These are phyloP conservation scores for Sclerotinia spermophila DNA, from an alignment of 2,329 filamentous ascomycete species.

Conservation along the genomic window DNA sequence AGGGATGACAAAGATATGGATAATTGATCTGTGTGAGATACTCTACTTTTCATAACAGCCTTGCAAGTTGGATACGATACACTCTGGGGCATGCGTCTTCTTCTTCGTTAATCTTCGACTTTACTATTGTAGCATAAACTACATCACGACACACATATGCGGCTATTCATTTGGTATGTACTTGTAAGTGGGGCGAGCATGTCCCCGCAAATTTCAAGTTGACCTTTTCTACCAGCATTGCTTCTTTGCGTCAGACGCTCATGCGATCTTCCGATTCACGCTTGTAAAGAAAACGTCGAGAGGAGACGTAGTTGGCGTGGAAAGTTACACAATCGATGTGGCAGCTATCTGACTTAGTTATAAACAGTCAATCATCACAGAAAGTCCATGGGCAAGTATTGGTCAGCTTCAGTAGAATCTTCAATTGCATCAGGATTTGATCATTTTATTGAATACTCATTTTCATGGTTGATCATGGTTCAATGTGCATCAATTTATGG, in stretches of 20 bases:
- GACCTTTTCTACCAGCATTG: not conserved
- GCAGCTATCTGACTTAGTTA: no score
- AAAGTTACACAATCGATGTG: not conserved
- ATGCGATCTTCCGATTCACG: not conserved
- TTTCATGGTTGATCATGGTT: not conserved
- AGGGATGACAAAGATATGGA: slow-evolving; percentile 32
- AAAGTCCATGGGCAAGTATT: not conserved
- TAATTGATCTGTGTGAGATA: slow-evolving; percentile 11
- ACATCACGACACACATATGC: not conserved
- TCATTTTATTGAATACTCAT: not conserved
- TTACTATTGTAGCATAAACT: not conserved
- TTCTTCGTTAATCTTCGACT: not conserved
- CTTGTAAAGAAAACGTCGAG: not conserved
- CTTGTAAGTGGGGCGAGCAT: not conserved
- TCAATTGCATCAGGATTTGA: not conserved
- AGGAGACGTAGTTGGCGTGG: not conserved
- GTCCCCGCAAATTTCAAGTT: not conserved
- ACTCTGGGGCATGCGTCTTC: not conserved
- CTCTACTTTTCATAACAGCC: not conserved
- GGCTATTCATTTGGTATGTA: not conserved
- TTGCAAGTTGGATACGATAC: not conserved
- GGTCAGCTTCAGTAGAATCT: no score
- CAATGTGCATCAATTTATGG: not conserved
- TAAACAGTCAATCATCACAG: not conserved
- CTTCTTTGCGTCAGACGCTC: not conserved